Percentiles rank a stretch among this genome's conserved stretches.
phyloP scores from a whole-genome alignment of 2,329 filamentous ascomycete species.

The Nemania sp. region DNA sequence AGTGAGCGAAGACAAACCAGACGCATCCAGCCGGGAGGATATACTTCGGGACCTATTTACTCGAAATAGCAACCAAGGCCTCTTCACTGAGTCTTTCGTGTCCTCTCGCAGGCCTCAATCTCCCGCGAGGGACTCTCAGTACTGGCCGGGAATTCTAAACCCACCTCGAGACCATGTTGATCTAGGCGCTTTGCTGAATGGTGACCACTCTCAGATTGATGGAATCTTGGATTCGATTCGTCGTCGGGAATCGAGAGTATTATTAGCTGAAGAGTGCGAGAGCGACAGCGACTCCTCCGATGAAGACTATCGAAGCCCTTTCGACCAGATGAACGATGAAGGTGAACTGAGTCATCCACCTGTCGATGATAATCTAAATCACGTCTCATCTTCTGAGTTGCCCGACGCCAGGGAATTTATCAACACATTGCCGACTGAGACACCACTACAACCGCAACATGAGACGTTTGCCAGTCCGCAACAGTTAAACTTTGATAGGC shows the following conservation, averaged over 20 bases:
- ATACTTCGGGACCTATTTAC: conserved; percentile 68
- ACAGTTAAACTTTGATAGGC: conserved; percentile 54
- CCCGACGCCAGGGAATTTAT: conserved; percentile 49
- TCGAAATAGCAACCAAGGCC: conserved; percentile 48
- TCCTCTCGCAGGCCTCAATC: conserved; percentile 46
- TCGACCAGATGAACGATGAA: conserved; percentile 43
- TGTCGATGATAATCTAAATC: conserved; percentile 23
- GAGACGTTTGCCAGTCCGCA: conserved; percentile 52
- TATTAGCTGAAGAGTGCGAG: conserved; percentile 41
- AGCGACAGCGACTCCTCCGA: conserved; percentile 46
- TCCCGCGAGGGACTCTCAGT: conserved; percentile 45
- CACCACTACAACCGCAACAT: conserved; percentile 55
- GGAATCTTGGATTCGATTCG: conserved; percentile 51
- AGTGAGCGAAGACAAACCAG: conserved; percentile 69
- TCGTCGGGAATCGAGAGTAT: conserved; percentile 38
- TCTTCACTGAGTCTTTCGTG: conserved; percentile 52
- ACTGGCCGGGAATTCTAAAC: conserved; percentile 50
- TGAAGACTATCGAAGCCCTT: conserved; percentile 45
- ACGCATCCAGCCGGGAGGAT: conserved; percentile 70
- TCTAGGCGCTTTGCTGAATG: conserved; percentile 48
- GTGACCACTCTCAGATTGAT: conserved; percentile 49
- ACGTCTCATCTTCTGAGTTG: conserved; percentile 26
- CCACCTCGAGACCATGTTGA: conserved; percentile 51
- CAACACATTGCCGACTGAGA: conserved; percentile 54
- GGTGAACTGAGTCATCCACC: conserved; percentile 27